phyloP scores from a whole-genome alignment of 139 green algal genomes.

The Zygnema cylindricum region DNA sequence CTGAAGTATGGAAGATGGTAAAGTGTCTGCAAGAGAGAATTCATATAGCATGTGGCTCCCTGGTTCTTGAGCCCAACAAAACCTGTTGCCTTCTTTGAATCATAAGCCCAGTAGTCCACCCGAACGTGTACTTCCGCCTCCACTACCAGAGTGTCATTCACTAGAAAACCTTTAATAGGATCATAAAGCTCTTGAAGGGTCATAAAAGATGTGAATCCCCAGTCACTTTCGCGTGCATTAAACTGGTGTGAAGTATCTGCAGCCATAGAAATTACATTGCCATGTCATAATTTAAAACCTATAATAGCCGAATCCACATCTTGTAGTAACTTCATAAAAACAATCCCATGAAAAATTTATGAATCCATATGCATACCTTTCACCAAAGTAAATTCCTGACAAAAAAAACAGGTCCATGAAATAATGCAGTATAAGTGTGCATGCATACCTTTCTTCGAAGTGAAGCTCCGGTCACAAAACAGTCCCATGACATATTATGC shows the following conservation, averaged over 20 bases:
- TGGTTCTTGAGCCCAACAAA: constrained; percentile 97
- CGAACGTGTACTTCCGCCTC: constrained; percentile 61
- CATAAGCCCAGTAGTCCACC: constrained; percentile 66
- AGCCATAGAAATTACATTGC: no score
- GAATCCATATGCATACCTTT: not conserved
- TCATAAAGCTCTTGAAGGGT: constrained; percentile 72
- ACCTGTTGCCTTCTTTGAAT: constrained; percentile 88
- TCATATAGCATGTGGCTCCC: constrained; percentile 99
- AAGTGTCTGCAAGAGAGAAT: constrained; percentile 96
- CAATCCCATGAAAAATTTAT: constrained; percentile 15
- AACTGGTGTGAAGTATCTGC: constrained; percentile 77
- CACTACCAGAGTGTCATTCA: constrained; percentile 73
- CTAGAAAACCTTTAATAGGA: constrained; percentile 70
- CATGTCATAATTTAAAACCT: not conserved
- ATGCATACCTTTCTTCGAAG: constrained; percentile 73
- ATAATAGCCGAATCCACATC: no score
- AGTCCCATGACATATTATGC: no score
- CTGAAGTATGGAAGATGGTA: constrained; percentile 93
- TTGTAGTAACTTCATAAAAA: no score
- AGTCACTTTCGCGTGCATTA: constrained; percentile 74
- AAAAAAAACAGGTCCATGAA: no score
- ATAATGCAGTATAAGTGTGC: no score
- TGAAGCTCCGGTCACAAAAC: constrained; percentile 58
- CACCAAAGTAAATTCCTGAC: not conserved
- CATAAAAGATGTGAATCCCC: constrained; percentile 89